Evolutionary conservation across 148 eudicot genomes (phyloP), one percentile per base, ranked within the genome.

Genomic region (Polygonum aviculare): DNA sequence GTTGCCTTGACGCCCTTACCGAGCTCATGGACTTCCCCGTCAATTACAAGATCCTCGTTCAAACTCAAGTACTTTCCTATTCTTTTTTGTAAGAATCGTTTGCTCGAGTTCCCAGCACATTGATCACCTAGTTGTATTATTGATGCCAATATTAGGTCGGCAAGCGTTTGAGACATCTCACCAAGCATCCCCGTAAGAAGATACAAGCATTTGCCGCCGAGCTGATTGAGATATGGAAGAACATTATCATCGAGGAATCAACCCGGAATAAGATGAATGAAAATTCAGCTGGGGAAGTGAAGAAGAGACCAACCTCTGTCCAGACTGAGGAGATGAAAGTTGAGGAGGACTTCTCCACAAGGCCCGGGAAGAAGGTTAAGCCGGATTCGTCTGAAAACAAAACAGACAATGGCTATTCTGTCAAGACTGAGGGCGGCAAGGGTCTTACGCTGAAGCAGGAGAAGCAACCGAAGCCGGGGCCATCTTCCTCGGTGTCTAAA

Each of bases 201-300:
- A 87, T 91, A 72, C 88, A 87, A 81, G 74, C 77, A 55, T 77
- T 80, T 77, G 93, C 93, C 49, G 76, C 82, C 67, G 83, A 86
- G 38, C 79, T 87, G 77, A 85, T 91, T 71, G 87, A 82, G 81
- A 83, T 81, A 54, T 91, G 96, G 96, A 91, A 87, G 79, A 81
- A 74, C 49, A 84, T 91, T 67, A 85, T 89, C 52, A 82, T 87
- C 31, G 81, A 85, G 75, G 88, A 89, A 79, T 81, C 89, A 47
- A 33, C 65, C 8, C 80, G 75, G 52, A 86, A 73, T 62, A 89
- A 83, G 85, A 87, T 83, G 81, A 87, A 84, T 71, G 90, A 83
- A 0, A 84, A 47, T 44, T 69, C 81, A 44, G 78, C 76, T 60
- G 54, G 74, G 47, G 83, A 73, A 50, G 67, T 38, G 75, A 77